Base-by-base conservation (phyloP, 73 alveolate genomes). In the Symbiodinium pilosum region DNA sequence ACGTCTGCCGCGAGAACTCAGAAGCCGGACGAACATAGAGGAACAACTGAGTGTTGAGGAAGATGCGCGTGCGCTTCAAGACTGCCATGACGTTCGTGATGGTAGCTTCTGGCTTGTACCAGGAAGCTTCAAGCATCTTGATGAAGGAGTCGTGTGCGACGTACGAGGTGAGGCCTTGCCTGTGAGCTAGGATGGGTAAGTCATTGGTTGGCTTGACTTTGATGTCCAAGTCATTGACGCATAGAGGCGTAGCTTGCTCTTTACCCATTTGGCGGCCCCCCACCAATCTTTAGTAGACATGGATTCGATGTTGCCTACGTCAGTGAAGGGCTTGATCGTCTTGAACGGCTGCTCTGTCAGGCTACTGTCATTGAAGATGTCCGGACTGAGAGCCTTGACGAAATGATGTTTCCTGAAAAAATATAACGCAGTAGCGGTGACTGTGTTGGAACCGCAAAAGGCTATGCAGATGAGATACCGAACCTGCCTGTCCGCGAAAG, bases 1-100 rank as follows among this genome's bases (percentile, higher is more conserved):
- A n/a, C n/a, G n/a, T n/a, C n/a, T n/a, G n/a, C n/a, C n/a, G n/a
- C n/a, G n/a, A n/a, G n/a, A n/a, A n/a, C n/a, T n/a, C n/a, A n/a
- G n/a, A n/a, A n/a, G 77, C 77, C 4, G 39, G 77, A 16, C 77
- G 77, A 36, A 64, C 32, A 5, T 64, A 64, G 16, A 85, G 81
- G 43, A 34, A 85, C 81, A 39, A 47, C 32, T 85, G 43, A 21
- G 93, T 85, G 93, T 47, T 85, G 47, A 85, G 12, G 81, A 44
- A 2, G 47, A 85, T 14, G 36, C 47, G 77, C 34, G 93, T 85
- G 81, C 93, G 93, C 81, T 85, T 85, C 28, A 85, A 14, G 39
- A 85, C 93, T 28, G 93, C 93, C 40, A 87, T 30, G 85, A 34
- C 43, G 43, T 56, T 87, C 14, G 47, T 30, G 32, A n/a, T 18